Base-by-base conservation (phyloP, 345 rosid species). In the Psidium friedrichsthalianum region DNA sequence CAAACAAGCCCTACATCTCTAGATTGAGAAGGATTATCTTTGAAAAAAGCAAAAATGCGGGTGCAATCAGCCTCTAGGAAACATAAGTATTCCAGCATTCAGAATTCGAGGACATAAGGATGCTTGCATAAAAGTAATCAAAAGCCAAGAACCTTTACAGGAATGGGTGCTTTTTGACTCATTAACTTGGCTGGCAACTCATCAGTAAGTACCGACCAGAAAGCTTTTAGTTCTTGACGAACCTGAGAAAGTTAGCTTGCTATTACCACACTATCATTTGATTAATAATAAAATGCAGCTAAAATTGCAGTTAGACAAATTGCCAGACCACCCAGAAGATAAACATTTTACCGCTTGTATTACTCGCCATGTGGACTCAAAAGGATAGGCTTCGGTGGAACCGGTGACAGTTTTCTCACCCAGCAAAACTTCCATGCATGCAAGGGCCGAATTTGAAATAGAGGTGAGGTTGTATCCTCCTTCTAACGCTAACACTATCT, bases 391-490 rank as follows among this genome's bases (percentile, higher is more conserved):
- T 88, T 97, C 94, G 47, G 87, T 89, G 82, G 94, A 93, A 86
- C 93, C 94, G 56, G 88, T 53, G 74, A 88, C 83, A 83, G 87
- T 87, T 85, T 93, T 90, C 84, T 89, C 90, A 59, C 92, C 98
- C 74, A 97, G 94, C 89, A 96, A 88, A 87, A 95, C 96, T 91
- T 93, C 85, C 91, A 97, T 86, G 89, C 99, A 97, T 27, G 98
- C 99, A 42, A 96, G 93, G 85, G 91, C 93, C 59, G 97, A 95
- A 88, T 93, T 92, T 92, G 99, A 96, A 83, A 95, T 91, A 20
- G 98, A 95, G 83, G 91, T 86, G 42, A 95, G 97, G 89, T 95
- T 95, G 93, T 97, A 97, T 27, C 99, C 99, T 88, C 99, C 98
- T 90, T 97, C 99, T 86, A 97, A 85, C 56, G 96, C 97, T 91